Conservation (phyloP, 768 basidiomycete genomes). For the Tylopilus plumbeoviolaceoides region DNA sequence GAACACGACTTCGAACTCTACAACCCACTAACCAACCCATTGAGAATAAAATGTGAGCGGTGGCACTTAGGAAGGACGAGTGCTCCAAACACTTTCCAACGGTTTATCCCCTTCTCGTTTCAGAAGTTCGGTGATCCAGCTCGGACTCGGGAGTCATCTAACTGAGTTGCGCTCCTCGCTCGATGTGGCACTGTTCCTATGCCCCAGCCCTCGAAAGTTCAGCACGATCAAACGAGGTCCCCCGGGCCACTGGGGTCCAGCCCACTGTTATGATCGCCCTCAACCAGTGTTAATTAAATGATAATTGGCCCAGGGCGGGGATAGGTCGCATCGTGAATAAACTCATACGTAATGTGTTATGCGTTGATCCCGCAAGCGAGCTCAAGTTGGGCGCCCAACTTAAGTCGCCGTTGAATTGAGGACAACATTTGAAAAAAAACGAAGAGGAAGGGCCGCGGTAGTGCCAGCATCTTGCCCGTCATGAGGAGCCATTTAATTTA, state of each 20-base stretch:
- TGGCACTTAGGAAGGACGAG: neutral
- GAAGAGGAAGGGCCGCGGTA: too few relatives aligned
- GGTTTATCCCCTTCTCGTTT: neutral
- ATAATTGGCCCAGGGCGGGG: neutral
- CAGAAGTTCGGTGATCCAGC: neutral
- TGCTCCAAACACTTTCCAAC: neutral
- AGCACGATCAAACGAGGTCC: neutral
- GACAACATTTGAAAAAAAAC: too few relatives aligned
- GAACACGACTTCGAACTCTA: neutral
- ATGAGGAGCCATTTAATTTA: too few relatives aligned
- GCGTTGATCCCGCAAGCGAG: neutral
- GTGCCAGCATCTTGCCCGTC: too few relatives aligned
- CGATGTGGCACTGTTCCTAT: neutral
- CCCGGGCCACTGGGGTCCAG: too few relatives aligned
- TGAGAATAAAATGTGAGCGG: neutral
- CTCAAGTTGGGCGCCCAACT: neutral
- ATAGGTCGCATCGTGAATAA: constrained; percentile 1
- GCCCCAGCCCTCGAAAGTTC: neutral
- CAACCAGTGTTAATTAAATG: neutral
- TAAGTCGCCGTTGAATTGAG: neutral
- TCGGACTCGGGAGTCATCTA: neutral
- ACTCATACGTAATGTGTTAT: neutral
- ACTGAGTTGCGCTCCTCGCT: neutral
- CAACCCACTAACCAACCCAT: neutral
- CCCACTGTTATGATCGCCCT: neutral